Evolutionary conservation across 768 basidiomycete species (phyloP).

Genomic region (Macrolepiota fuliginosa): DNA sequence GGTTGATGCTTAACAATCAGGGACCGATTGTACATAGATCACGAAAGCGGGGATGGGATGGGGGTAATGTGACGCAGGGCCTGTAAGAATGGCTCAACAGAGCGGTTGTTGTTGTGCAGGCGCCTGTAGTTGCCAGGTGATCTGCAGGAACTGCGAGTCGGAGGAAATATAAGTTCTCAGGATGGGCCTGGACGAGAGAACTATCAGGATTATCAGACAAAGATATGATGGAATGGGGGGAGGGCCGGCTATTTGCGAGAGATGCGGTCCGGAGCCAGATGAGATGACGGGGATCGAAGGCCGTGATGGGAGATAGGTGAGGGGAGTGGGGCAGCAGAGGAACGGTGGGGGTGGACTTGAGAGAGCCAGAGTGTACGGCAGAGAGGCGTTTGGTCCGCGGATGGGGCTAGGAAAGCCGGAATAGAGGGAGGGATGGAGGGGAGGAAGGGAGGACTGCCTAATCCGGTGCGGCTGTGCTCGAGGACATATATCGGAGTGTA

Average conservation of each 20-base stretch:
- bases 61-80: slow-evolving; percentile 5
- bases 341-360: not conserved
- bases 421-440: not conserved
- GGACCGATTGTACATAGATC: not conserved
- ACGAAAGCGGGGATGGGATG: slow-evolving; percentile 2
- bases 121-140: not conserved
- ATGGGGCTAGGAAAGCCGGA: not conserved
- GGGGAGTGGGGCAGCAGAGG: slow-evolving; percentile 1
- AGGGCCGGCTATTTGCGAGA: slow-evolving; percentile 3
- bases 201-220: slow-evolving; percentile 7
- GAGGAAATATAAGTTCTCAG: not conserved
- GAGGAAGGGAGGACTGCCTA: not conserved
- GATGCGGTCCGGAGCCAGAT: slow-evolving; percentile 1
- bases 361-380: not conserved
- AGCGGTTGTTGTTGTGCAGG: not conserved
- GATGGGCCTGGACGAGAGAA: slow-evolving; percentile 8
- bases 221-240: slow-evolving; percentile 7
- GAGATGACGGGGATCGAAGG: slow-evolving; percentile 18
- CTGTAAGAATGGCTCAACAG: not conserved
- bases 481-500: slow-evolving; percentile 13
- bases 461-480: slow-evolving; percentile 12
- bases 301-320: slow-evolving; percentile 22
- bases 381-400: not conserved
- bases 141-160: not conserved
- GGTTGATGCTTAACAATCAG: not conserved